phyloP scores from a whole-genome alignment of 345 rosid species.

The Citrus sinensis region DNA sequence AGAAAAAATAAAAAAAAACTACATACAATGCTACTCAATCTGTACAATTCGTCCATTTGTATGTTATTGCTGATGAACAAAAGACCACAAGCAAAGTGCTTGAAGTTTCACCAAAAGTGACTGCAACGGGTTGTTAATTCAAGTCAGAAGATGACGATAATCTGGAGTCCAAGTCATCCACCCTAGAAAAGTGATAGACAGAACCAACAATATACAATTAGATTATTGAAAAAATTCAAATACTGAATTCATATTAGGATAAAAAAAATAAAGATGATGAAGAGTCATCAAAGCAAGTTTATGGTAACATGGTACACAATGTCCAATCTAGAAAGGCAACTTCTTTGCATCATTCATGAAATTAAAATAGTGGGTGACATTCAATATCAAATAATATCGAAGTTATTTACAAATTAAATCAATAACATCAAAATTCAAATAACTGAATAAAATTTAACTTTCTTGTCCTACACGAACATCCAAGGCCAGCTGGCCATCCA shows the following conservation, averaged over 20 bases:
- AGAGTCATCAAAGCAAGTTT: not conserved
- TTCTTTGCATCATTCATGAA: not conserved
- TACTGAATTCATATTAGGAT: not conserved
- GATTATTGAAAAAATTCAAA: not conserved
- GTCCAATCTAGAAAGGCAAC: not conserved
- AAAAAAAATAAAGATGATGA: not conserved
- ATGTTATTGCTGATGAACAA: no score
- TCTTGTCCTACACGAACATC: not conserved
- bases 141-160: slow-evolving; percentile 55
- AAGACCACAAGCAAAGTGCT: no score
- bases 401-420: no score
- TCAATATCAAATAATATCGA: not conserved
- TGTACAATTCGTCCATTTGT: no score
- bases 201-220: slow-evolving; percentile 13
- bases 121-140: no score
- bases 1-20: no score
- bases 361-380: not conserved
- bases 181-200: slow-evolving; percentile 38
- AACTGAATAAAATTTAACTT: not conserved
- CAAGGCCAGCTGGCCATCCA: slow-evolving; percentile 47
- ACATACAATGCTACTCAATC: accelerated
- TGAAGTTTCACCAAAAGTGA: no score
- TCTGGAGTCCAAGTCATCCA: slow-evolving; percentile 93
- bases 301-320: not conserved
- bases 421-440: no score